Evolutionary conservation across 2,329 filamentous ascomycete genomes (phyloP).

Genomic region (Aspergillus unguis): DNA sequence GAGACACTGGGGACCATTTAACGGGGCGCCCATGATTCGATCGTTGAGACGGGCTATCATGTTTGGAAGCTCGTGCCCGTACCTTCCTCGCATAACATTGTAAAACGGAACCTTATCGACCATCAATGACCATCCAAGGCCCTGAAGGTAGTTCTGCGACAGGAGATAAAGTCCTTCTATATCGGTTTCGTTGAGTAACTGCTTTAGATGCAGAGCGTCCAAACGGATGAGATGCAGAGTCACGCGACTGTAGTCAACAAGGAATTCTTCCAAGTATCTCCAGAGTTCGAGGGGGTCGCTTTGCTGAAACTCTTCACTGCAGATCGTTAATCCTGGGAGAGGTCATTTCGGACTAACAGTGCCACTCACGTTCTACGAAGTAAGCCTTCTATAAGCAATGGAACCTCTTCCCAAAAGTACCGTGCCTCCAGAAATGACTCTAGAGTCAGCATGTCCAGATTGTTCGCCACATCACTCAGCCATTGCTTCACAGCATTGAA

Average conservation of each 20-base stretch:
- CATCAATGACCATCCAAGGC: conserved; percentile 37
- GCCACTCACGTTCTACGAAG: conserved; percentile 38
- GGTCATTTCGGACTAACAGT: neutral
- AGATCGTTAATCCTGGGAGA: neutral
- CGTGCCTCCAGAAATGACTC: conserved; percentile 38
- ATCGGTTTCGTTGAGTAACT: conserved; percentile 28
- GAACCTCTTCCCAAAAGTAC: conserved; percentile 47
- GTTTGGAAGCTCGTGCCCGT: conserved; percentile 27
- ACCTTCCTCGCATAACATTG: conserved; percentile 29
- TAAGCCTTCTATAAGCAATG: conserved; percentile 38
- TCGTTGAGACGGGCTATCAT: conserved; percentile 30
- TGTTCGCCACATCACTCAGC: conserved; percentile 38
- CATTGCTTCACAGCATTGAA: conserved; percentile 41
- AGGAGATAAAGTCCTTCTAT: conserved; percentile 27
- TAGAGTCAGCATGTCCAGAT: conserved; percentile 33
- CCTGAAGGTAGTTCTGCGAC: conserved; percentile 34
- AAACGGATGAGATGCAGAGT: conserved; percentile 41
- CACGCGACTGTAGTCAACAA: conserved; percentile 39
- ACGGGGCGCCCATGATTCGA: conserved; percentile 24
- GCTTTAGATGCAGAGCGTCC: conserved; percentile 36
- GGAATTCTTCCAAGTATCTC: conserved; percentile 40
- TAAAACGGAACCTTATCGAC: conserved; percentile 37
- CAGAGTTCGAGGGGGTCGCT: conserved; percentile 30
- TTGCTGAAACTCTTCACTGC: conserved; percentile 31
- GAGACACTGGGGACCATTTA: conserved; percentile 26